Evolutionary conservation across 2,329 filamentous ascomycete species (phyloP).

Genomic region (Penicillium sp.): DNA sequence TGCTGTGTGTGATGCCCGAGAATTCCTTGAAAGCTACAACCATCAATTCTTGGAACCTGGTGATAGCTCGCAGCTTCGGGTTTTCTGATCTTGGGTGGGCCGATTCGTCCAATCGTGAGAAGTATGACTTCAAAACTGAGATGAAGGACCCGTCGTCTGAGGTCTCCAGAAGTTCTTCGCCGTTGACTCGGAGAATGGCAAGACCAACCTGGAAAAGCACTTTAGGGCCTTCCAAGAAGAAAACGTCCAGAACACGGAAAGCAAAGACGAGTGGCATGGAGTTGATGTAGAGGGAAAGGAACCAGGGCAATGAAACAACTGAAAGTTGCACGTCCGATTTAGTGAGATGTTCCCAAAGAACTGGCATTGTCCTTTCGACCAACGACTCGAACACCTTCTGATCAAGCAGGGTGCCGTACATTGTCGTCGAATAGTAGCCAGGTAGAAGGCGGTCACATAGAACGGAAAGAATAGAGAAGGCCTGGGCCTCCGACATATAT

Average conservation of each 20-base stretch:
- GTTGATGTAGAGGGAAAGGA: conserved; percentile 97
- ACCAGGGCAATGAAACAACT: conserved; percentile 96
- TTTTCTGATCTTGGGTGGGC: conserved; percentile 96
- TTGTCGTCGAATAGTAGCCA: conserved; percentile 97
- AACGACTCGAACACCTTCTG: conserved; percentile 97
- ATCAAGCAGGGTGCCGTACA: conserved; percentile 97
- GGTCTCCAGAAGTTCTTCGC: conserved; percentile 90
- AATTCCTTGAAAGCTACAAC: conserved; percentile 99
- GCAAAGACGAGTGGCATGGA: conserved; percentile 98
- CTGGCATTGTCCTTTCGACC: conserved; percentile 98
- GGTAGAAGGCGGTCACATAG: conserved; percentile 91
- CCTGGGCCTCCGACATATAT: conserved; percentile 95
- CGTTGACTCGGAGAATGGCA: conserved; percentile 95
- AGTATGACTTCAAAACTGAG: conserved; percentile 92
- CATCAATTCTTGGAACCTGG: conserved; percentile 96
- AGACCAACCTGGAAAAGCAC: conserved; percentile 95
- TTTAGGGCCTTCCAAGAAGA: conserved; percentile 97
- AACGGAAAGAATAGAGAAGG: conserved; percentile 89
- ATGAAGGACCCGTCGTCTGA: conserved; percentile 96
- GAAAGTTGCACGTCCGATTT: conserved; percentile 96
- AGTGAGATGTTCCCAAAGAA: conserved; percentile 96
- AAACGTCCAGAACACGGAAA: conserved; percentile 93
- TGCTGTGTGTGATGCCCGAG: conserved; percentile 89
- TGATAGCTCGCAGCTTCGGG: conserved; percentile 88
- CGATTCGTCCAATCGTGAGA: conserved; percentile 88